Evolutionary conservation across 257 asterid genomes (phyloP), one percentile per base, ranked within the genome.

Genomic region (Solanum rostratum): DNA sequence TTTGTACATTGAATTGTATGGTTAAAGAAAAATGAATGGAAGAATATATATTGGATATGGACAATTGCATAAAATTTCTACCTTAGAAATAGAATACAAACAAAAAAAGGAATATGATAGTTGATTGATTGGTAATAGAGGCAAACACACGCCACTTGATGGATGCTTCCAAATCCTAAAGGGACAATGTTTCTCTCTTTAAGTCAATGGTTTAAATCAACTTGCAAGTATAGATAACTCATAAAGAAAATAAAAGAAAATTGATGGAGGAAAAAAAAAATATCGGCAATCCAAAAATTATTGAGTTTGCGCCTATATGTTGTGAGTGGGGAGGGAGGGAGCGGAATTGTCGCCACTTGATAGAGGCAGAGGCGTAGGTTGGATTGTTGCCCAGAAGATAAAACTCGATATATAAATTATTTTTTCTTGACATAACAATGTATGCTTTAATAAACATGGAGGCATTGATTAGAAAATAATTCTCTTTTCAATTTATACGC

Each of bases 71-170:
- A 0, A 6, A 76, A 27, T 76, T 27, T 50, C 27, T 76, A 27
- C 63, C 82, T 76, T 76, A 50, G 63, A 76, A 76, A 76, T 76
- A 2, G 82, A 76, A 76, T 76, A 16, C 0, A 76, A 76, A 76
- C 46, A 50, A 76, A 27, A 76, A 76, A 27, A 16, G 20, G 82
- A 76, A 76, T 76, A 76, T 50, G 82, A 71, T 65, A 62, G 10
- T 24, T 74, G 81, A 46, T 46, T 49, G 82, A 76, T 76, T 7
- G 16, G 27, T 76, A 76, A 49, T 43, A 4, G 46, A 16, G 55
- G 43, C 16, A 76, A 76, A 27, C 82, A 50, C 57, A 76, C 78
- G 82, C 82, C 82, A 76, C 82, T 76, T 50, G 82, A 76, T 76
- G 45, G 82, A 76, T 27, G 63, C 63, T 27, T 76, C 82, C 82